A percentile compares a stretch with the other conserved stretches of the same genome.
phyloP scores from a whole-genome alignment of 805 yeast genomes.

The Candida succiphila region DNA sequence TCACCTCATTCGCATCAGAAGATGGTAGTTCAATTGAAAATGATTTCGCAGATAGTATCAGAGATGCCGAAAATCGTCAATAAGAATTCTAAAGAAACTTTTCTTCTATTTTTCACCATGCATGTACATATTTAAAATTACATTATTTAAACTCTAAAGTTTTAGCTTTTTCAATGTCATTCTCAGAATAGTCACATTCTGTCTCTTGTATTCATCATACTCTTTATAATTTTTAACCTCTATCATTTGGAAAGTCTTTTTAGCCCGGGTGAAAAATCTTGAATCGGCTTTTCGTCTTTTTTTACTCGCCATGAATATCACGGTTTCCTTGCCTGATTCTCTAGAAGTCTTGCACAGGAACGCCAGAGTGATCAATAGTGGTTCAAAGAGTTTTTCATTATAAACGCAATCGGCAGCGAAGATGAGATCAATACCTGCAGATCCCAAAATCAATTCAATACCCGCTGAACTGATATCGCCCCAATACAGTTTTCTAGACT shows the following conservation, averaged over 20 bases:
- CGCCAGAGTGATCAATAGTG: slow-evolving; percentile 37
- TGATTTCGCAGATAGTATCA: background rate
- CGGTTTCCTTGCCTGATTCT: slow-evolving; percentile 20
- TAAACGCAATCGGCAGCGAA: slow-evolving; percentile 57
- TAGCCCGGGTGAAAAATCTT: slow-evolving; percentile 17
- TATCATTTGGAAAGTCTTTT: slow-evolving; percentile 20
- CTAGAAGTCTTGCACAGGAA: slow-evolving; percentile 23
- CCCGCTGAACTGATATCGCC: slow-evolving; percentile 31
- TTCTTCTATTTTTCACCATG: background rate
- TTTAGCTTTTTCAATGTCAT: slow-evolving; percentile 20
- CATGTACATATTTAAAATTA: too few relatives aligned
- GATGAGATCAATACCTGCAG: slow-evolving; percentile 28
- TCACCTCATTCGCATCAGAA: background rate
- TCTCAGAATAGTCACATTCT: slow-evolving; percentile 31
- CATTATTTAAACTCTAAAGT: too few relatives aligned
- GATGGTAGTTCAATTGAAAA: background rate
- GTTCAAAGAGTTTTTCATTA: slow-evolving; percentile 42
- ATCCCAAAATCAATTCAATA: slow-evolving; percentile 17
- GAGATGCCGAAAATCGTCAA: background rate
- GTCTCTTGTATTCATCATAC: slow-evolving; percentile 25
- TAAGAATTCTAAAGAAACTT: too few relatives aligned
- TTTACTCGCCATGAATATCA: slow-evolving; percentile 41
- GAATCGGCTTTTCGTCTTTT: slow-evolving; percentile 35
- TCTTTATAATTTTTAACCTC: slow-evolving; percentile 24
- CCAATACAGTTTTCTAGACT: slow-evolving; percentile 37